phyloP scores from a whole-genome alignment of 1,284 basidiomycete species.

The Ustilago lituana region DNA sequence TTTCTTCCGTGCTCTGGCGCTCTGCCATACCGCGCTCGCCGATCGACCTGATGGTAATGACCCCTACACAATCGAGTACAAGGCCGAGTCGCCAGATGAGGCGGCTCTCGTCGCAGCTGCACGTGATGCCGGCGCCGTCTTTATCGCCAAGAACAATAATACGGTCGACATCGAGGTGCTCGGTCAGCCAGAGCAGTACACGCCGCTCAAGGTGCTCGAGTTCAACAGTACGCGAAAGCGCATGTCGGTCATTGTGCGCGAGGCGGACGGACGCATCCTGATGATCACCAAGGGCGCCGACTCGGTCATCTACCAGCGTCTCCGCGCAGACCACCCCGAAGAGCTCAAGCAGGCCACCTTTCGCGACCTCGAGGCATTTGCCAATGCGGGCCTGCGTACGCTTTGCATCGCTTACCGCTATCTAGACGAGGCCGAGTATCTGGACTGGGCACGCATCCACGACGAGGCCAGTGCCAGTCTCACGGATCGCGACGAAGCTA shows the following conservation, averaged over 20 bases:
- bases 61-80: conserved; percentile 83
- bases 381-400: conserved; percentile 89
- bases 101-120: conserved; percentile 91
- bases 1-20: conserved; percentile 86
- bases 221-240: conserved; percentile 93
- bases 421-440: conserved; percentile 83
- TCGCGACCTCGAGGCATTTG: conserved; percentile 89
- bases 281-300: conserved; percentile 97
- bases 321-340: conserved; percentile 79
- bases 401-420: conserved; percentile 87
- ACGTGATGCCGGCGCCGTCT: conserved; percentile 91
- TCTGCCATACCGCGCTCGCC: conserved; percentile 90
- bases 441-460: conserved; percentile 81
- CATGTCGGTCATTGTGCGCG: conserved; percentile 88
- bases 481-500: conserved; percentile 84
- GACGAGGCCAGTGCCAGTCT: conserved; percentile 81
- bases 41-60: conserved; percentile 69
- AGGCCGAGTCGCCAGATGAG: conserved; percentile 95
- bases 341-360: conserved; percentile 79
- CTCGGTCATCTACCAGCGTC: conserved; percentile 88
- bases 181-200: conserved; percentile 85
- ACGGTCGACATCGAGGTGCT: conserved; percentile 88
- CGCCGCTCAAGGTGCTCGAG: conserved; percentile 82
- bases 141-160: conserved; percentile 80
- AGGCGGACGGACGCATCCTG: conserved; percentile 81